Base-by-base conservation (phyloP, 2,329 filamentous ascomycete genomes). In the Teratosphaeria gauchensis region DNA sequence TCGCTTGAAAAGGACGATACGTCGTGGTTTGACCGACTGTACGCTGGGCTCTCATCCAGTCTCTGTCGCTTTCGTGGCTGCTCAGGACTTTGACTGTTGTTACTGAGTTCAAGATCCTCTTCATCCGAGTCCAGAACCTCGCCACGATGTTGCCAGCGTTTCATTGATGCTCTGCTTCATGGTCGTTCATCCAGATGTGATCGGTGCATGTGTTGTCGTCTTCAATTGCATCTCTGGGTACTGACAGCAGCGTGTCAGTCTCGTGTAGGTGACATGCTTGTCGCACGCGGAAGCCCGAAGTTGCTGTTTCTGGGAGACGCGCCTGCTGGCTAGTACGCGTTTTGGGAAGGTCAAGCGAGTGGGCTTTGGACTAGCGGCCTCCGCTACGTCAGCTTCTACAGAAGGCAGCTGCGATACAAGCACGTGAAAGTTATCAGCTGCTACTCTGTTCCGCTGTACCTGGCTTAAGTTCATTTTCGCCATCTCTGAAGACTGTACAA, bases 61-160 rank as follows among this genome's bases (percentile, higher is more conserved):
- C 19, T 33, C n/a, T 57, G 56, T 51, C 66, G 64, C 59, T 66
- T 68, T n/a, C 57, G 58, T 16, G 62, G 59, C 54, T 56, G 60
- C 54, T 65, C 60, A 53, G 61, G 60, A 48, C 59, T 62, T 53
- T 62, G 62, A 19, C 56, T 63, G 14, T 64, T 58, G 33, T 54
- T 54, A 32, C 72, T 70, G 53, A 67, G 54, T 28, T 62, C 61
- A 55, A 67, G 55, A n/a, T 77, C 76, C 55, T 79, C 77, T 58
- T 78, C 78, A 72, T 80, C 78, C 60, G 78, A 80, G 68, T 80
- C 78, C 70, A 72, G 73, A 63, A 80, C 78, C 70, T 75, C 78
- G 64, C 77, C 77, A 69, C 70, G 73, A 65, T 74, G 70, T 65
- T 76, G 73, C 78, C 78, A 80, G 72, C 71, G 70, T 70, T 73